Percentiles rank a stretch among this genome's conserved stretches.
Evolutionary conservation across 148 eudicot genomes (phyloP).

Genomic region (Rhododendron kiyosumense): DNA sequence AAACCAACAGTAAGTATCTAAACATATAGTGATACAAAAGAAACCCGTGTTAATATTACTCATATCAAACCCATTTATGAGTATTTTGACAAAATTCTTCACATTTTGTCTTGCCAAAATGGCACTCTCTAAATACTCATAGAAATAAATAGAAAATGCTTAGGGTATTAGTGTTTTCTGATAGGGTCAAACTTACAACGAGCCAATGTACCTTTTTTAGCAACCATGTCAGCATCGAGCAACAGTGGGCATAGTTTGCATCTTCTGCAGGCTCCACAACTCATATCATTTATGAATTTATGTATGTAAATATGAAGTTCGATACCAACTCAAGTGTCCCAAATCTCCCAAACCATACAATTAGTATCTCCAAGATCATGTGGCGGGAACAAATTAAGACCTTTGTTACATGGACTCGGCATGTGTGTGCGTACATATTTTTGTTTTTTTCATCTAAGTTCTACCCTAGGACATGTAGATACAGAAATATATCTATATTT

Average conservation of each 20-base stretch:
- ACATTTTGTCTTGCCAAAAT: background rate
- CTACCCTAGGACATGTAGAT: background rate
- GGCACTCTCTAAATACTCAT: background rate
- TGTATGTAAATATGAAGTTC: background rate
- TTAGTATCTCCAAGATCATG: background rate
- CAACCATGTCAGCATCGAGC: background rate
- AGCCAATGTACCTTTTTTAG: background rate
- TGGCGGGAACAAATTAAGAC: background rate
- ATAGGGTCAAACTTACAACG: background rate
- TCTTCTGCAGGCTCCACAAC: background rate
- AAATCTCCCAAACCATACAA: background rate
- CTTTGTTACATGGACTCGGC: background rate
- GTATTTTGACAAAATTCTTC: background rate
- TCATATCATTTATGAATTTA: background rate
- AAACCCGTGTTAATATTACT: background rate
- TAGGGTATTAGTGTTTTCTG: background rate
- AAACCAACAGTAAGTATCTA: background rate
- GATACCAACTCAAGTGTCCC: background rate
- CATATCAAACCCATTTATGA: background rate
- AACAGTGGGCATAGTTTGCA: background rate
- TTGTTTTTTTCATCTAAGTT: background rate
- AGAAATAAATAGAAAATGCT: background rate
- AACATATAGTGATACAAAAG: background rate
- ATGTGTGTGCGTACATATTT: background rate
- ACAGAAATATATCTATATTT: background rate